Conservation (phyloP, 495 filamentous ascomycete genomes). For the Aspergillus haitiensis region DNA sequence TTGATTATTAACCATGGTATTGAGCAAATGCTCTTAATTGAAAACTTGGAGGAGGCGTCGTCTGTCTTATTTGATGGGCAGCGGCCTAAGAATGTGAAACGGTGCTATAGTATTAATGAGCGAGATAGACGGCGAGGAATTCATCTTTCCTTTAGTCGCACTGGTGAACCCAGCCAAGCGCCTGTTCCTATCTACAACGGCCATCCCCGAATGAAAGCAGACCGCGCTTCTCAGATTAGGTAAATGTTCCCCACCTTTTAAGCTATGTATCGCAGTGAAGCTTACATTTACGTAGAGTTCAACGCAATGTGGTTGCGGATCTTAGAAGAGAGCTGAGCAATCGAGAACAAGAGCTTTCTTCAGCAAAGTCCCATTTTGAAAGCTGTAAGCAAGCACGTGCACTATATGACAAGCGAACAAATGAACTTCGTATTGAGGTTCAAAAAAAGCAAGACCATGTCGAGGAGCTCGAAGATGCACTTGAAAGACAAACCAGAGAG, state of each 20-base stretch:
- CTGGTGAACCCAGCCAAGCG: constrained; percentile 54
- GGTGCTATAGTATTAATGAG: constrained; percentile 64
- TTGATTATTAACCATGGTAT: constrained; percentile 80
- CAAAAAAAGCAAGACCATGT: constrained; percentile 60
- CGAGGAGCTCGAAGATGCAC: constrained; percentile 57
- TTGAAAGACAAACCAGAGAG: constrained; percentile 59
- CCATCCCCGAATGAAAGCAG: constrained; percentile 75
- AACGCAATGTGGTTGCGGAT: constrained; percentile 45
- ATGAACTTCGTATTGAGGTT: constrained; percentile 52
- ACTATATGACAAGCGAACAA: constrained; percentile 44
- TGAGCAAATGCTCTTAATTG: constrained; percentile 81
- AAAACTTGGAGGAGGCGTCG: constrained; percentile 62
- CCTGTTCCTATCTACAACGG: constrained; percentile 53
- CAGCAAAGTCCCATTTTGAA: constrained; percentile 32
- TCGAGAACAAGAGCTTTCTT: constrained; percentile 35
- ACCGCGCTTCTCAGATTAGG: constrained; percentile 66
- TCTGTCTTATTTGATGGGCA: constrained; percentile 65
- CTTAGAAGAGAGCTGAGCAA: constrained; percentile 41
- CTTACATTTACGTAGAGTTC: constrained; percentile 33
- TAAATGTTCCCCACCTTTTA: constrained; percentile 26
- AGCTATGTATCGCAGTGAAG: not conserved
- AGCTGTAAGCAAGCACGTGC: constrained; percentile 44
- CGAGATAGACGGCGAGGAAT: constrained; percentile 61
- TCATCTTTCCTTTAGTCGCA: constrained; percentile 56
- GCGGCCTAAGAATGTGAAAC: constrained; percentile 66